Base-by-base conservation (phyloP, 179 eudicot genomes). In the Spergularia azorica region DNA sequence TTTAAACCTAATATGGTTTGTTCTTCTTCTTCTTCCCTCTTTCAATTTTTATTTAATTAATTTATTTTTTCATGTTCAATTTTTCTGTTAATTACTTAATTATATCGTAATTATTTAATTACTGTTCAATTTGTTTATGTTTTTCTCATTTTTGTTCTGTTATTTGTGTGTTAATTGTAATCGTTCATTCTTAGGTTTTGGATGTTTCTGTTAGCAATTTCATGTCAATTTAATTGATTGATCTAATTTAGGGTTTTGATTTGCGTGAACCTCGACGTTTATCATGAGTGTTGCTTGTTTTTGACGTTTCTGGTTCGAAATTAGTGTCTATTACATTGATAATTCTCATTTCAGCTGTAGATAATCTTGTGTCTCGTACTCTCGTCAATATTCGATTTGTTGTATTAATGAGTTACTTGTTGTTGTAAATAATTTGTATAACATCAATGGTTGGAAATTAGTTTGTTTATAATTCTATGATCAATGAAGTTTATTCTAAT, bases 1-100 rank as follows among this genome's bases (percentile, higher is more conserved):
- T 94, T 94, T 72, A 94, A 92, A 52, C 98, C 97, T 60, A 82
- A 81, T 61, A 75, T 94, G 96, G 98, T 94, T 46, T 56, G 84
- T 65, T 75, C 13, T 64, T 14, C 70, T 36, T 8, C 32, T 14
- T 3, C 17, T 26, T 26, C 32, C 32, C 32, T 26, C 32, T 26
- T 26, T 26, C 32, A 26, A 26, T 26, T 26, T 1, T 26, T 26
- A 26, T 26, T 18, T 13, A 20, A 26, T 55, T 65, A 17, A 26
- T 56, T 70, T 14, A 14, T 50, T 63, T 15, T 5, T 48, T 54
- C 54, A 18, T 73, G 60, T 17, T 67, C n/a, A 26, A 6, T 18
- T 5, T 72, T 9, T 17, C 14, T 3, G 32, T 26, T 26, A 26
- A 26, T 26, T 26, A 26, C 32, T 26, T 26, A 26, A 26, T 26